Conservation (phyloP, 83 land plant genomes). For the Thuja plicata region DNA sequence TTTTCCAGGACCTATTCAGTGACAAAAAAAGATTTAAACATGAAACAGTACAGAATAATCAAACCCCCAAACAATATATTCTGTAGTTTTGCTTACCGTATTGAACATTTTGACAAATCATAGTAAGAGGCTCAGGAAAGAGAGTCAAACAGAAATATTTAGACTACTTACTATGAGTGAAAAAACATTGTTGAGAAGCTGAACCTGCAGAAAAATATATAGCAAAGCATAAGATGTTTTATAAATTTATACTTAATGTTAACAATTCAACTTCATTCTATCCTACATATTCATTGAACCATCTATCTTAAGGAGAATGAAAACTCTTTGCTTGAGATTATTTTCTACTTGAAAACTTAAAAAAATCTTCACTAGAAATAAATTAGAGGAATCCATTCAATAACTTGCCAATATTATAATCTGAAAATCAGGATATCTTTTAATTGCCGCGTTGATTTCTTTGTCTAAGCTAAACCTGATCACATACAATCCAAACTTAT, state of each 20-base stretch:
- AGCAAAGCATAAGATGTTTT: neutral
- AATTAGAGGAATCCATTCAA: neutral
- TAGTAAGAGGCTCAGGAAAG: neutral
- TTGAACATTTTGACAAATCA: neutral
- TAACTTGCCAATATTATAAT: neutral
- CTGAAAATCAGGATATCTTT: neutral
- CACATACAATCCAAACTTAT: no score
- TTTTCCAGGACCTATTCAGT: no score
- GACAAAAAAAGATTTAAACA: neutral
- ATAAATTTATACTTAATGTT: neutral
- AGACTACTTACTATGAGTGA: conserved; percentile 39
- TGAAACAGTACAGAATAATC: neutral
- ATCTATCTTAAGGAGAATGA: neutral
- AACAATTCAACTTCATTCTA: neutral
- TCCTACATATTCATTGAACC: neutral
- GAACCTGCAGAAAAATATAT: conserved; percentile 31
- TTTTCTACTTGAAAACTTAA: neutral
- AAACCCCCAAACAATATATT: neutral
- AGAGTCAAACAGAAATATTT: neutral
- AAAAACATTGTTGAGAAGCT: conserved; percentile 53
- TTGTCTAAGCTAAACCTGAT: no score
- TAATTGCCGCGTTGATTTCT: no score
- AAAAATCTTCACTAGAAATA: neutral
- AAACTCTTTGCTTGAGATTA: no score
- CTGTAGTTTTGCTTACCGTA: neutral